Base-by-base conservation (phyloP, 208 protist genomes). In the Tritrichomonas musculus region DNA sequence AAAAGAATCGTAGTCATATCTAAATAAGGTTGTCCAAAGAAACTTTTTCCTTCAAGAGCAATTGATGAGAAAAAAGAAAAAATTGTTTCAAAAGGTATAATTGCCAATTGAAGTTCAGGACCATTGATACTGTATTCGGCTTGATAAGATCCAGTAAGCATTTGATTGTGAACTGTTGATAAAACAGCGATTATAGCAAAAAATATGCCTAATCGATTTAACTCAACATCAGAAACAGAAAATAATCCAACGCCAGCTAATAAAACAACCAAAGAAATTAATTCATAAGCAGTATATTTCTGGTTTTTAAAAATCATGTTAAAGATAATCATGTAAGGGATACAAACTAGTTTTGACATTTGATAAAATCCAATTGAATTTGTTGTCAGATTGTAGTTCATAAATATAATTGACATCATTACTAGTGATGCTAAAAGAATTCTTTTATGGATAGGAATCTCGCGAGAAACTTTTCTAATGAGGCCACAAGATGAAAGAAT, bases 281-380 rank as follows among this genome's bases (percentile, higher is more conserved):
- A 22, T 27, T 66, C 65, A 41, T 65, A 44, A 27, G 57, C 30
- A 27, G 93, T 92, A 55, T 92, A 82, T 41, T 55, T 65, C 49
- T 93, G 60, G 30, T 93, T 20, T 36, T 41, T 39, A 39, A 88
- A 14, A 36, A 94, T n/a, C 55, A 50, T 93, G n/a, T 94, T 72
- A 17, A 69, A 53, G 0, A 94, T 22, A 49, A 94, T 27, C 65
- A 93, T 94, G 55, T 65, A 65, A 33, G 93, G 93, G 49, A 94
- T 92, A 49, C 93, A 94, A 30, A 75, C 84, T 1, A 94, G 41
- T 80, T 94, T 94, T 25, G 93, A 94, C 53, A 94, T 73, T 73
- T 94, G 93, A 93, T 94, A 94, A 20, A 94, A 94, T 39, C 93
- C 93, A 9, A 94, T 93, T 1, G 93, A 93, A 55, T 94, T 94